Base-by-base conservation (phyloP, 495 filamentous ascomycete species). In the Lentithecium fluviatile region DNA sequence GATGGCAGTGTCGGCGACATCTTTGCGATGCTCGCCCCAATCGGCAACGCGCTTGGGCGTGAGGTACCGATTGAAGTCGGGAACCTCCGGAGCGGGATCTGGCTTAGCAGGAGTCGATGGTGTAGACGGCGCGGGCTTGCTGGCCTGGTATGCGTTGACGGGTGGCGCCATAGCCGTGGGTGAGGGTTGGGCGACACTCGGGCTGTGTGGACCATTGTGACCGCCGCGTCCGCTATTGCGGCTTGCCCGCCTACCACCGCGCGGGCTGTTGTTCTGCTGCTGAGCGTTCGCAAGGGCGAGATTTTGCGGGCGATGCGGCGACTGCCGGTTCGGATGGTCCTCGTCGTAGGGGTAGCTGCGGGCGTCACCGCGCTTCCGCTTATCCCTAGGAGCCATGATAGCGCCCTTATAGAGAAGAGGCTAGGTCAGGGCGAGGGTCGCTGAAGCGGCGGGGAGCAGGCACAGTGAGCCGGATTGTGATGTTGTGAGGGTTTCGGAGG, bases 301-400 rank as follows among this genome's bases (percentile, higher is more conserved):
- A 52, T 80, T 80, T 49, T 81, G 78, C 38, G 85, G 85, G 37
- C 83, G 80, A 75, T 88, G 82, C 52, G 85, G 84, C 55, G 85
- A 87, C 50, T 84, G 83, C 62, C 85, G 53, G 58, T 52, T 77
- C 55, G 71, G 69, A 43, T 73, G 71, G 64, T 84, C 80, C 66
- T 83, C 76, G 40, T 69, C 73, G 52, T 84, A 81, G 54, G 76
- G 72, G 12, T 81, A 79, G 68, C 74, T 82, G 25, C 70, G 75
- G 66, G 80, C 72, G 54, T 85, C 83, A 36, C 73, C 75, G 66
- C 83, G 74, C 73, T 86, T 86, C 56, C 83, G 75, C 74, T 86
- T 86, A 51, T 77, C 77, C 67, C 75, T 76, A 60, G 77, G 68
- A 20, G 65, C 54, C 68, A 70, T 70, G 20, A 23, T 55, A 51